Evolutionary conservation across 257 asterid genomes (phyloP).

Genomic region (Nicotiana noctiflora): DNA sequence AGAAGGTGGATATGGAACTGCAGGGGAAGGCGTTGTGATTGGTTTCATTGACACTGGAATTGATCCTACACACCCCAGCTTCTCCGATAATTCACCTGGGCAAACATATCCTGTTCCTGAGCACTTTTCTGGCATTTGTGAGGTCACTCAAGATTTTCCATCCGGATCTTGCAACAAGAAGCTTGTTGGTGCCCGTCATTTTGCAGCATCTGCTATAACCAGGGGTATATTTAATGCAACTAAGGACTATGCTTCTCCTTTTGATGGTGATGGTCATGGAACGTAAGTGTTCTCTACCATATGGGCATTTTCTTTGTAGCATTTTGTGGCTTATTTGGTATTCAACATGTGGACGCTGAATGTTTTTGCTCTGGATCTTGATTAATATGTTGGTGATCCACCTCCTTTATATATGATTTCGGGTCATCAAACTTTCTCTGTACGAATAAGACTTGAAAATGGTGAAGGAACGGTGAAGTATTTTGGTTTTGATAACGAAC

Average conservation of each 20-base stretch:
- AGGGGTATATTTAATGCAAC: slow-evolving; percentile 95
- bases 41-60: slow-evolving; percentile 95
- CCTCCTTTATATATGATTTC: not conserved
- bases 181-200: slow-evolving; percentile 96
- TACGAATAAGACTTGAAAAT: not conserved
- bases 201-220: slow-evolving; percentile 97
- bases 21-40: slow-evolving; percentile 92
- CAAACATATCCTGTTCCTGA: slow-evolving; percentile 71
- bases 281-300: slow-evolving; percentile 52
- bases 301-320: not conserved
- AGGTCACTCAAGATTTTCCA: slow-evolving; percentile 90
- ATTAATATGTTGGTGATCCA: not conserved
- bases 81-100: slow-evolving; percentile 50
- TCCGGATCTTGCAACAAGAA: slow-evolving; percentile 98
- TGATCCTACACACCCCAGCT: slow-evolving; percentile 91
- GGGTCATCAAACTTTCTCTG: not conserved
- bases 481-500: no score
- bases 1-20: slow-evolving; percentile 84
- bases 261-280: slow-evolving; percentile 98
- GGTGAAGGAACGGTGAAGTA: not conserved
- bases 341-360: not conserved
- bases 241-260: slow-evolving; percentile 94
- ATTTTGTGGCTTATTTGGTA: not conserved
- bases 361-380: not conserved
- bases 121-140: slow-evolving; percentile 90